Percentiles rank a stretch among this genome's conserved stretches.
Evolutionary conservation across 1,139 yeast species (phyloP).

Genomic region (Protomyces arabidopsidicola): DNA sequence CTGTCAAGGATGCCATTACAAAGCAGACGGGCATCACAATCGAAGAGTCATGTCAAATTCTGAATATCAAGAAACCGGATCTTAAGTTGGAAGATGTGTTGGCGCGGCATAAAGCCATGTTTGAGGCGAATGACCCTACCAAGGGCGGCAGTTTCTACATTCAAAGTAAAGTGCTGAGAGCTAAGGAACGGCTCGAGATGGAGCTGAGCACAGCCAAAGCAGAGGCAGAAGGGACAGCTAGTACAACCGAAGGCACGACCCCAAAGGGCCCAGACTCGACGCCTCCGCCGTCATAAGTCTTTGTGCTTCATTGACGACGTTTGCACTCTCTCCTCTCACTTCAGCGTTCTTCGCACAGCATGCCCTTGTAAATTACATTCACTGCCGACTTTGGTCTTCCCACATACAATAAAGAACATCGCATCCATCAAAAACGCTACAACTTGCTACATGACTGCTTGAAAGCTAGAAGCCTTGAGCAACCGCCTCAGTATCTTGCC

Average conservation of each 20-base stretch:
- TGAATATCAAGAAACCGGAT: slow-evolving; percentile 60
- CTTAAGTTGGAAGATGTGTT: slow-evolving; percentile 60
- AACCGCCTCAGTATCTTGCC: slow-evolving; percentile 43
- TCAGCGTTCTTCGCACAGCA: neutral
- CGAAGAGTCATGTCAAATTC: slow-evolving; percentile 86
- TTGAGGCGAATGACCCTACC: slow-evolving; percentile 83
- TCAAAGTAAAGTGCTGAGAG: slow-evolving; percentile 86
- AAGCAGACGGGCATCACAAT: slow-evolving; percentile 47
- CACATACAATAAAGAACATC: neutral
- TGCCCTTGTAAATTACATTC: neutral
- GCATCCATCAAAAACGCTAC: neutral
- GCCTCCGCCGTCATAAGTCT: neutral
- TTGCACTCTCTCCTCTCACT: neutral
- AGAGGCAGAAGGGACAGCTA: slow-evolving; percentile 1
- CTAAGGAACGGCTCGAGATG: slow-evolving; percentile 54
- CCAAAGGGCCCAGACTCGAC: slow-evolving; percentile 1
- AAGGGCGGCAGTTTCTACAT: slow-evolving; percentile 90
- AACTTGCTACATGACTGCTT: neutral
- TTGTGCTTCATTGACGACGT: neutral
- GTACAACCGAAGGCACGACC: neutral
- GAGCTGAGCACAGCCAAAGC: slow-evolving; percentile 7
- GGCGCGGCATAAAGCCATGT: slow-evolving; percentile 73
- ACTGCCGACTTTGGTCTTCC: neutral
- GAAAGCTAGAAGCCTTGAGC: slow-evolving; percentile 33
- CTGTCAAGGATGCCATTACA: slow-evolving; percentile 30